Base-by-base conservation (phyloP, 202 grass and related monocot genomes). In the Hordeum pubiflorum region DNA sequence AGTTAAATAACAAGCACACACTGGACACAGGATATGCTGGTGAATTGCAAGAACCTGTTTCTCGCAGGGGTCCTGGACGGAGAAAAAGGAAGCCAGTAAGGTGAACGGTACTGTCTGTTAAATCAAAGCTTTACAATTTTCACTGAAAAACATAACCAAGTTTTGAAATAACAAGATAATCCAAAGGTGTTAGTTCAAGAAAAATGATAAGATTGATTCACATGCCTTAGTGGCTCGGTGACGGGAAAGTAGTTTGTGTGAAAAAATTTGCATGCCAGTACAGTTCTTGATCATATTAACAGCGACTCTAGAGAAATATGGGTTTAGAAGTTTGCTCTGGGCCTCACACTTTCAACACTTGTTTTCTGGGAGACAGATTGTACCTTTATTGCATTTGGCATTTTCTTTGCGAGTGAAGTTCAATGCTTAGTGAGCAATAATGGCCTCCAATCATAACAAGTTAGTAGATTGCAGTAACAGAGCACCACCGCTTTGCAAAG, bases 81-180 rank as follows among this genome's bases (percentile, higher is more conserved):
- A 89, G 79, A 77, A 93, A 79, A 82, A 79, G 38, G 58, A 88
- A 81, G 60, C 18, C 58, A 37, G 33, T 58, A 84, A 84, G 79
- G 82, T 88, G 72, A 81, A 78, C 65, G 15, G 50, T 74, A 76
- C 27, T 60, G 36, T 75, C 31, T 21, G 15, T 75, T 76, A 15
- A n/a, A 31, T 44, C 38, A 64, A 9, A 9, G 54, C 22, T 59
- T 46, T 39, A 79, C 5, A 54, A n/a, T 54, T 9, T 54, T 54
- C 56, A 15, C 38, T 31, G 18, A 55, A 50, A 50, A 21, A 24
- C 11, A 33, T 21, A 38, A 56, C 23, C 12, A 29, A 24, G 26
- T 71, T 72, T 78, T 77, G 6, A 73, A 74, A 81, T 66, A 79
- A 73, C 50, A 60, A 46, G 59, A 79, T 74, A 52, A 11, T 67